These are phyloP conservation scores for Lactifluus hygrophoroides DNA, from an alignment of 768 basidiomycete species.

Conservation along the genomic window DNA sequence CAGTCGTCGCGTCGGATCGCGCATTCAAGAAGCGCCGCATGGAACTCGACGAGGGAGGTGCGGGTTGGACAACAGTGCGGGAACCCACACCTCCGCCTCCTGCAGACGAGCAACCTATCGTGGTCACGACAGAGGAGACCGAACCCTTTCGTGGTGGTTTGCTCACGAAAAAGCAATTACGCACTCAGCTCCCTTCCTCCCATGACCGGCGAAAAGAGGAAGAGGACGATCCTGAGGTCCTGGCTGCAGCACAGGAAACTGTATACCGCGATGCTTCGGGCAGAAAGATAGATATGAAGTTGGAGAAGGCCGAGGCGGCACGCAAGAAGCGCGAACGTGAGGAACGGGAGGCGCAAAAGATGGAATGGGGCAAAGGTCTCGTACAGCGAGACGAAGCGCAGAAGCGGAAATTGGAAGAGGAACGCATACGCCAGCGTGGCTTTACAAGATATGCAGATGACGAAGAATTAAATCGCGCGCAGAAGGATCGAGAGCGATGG, in stretches of 20 bases:
- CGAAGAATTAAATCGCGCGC: conserved; percentile 72
- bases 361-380: conserved; percentile 98
- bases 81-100: conserved; percentile 46
- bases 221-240: conserved; percentile 43
- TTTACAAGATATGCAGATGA: conserved; percentile 83
- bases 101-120: conserved; percentile 60
- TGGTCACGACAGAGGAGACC: conserved; percentile 33
- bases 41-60: conserved; percentile 32
- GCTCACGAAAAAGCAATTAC: conserved; percentile 66
- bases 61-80: conserved; percentile 63
- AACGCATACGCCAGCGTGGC: conserved; percentile 53
- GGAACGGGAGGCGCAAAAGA: conserved; percentile 82
- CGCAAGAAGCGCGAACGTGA: conserved; percentile 70
- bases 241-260: conserved; percentile 71
- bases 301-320: conserved; percentile 77
- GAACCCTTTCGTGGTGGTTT: conserved; percentile 63
- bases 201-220: conserved; percentile 29
- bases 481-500: conserved; percentile 78
- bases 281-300: conserved; percentile 81
- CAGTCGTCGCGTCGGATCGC: conserved; percentile 64
- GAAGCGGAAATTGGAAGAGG: conserved; percentile 51
- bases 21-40: conserved; percentile 72
- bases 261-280: conserved; percentile 90
- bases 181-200: conserved; percentile 43
- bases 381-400: conserved; percentile 81